These are phyloP conservation scores for Aspergillus steynii DNA, from an alignment of 495 filamentous ascomycete species.

Conservation along the genomic window DNA sequence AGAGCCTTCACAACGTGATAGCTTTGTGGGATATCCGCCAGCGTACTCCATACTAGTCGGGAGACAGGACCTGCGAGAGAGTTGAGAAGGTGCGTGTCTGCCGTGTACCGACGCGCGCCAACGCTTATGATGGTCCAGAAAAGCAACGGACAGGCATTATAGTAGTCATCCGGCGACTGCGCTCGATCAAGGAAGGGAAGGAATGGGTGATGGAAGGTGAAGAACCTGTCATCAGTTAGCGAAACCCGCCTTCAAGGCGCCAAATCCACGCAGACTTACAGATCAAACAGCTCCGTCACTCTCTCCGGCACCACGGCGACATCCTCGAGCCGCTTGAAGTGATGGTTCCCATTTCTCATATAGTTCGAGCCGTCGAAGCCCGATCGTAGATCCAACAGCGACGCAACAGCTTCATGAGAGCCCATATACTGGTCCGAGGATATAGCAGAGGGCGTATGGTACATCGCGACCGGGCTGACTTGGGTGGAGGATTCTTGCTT, in stretches of 20 bases:
- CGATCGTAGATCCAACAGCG: constrained; percentile 70
- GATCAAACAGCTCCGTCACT: constrained; percentile 71
- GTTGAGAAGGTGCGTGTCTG: constrained; percentile 65
- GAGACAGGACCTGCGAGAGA: constrained; percentile 71
- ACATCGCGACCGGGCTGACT: constrained; percentile 41
- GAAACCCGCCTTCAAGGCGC: not conserved
- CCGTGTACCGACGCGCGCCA: constrained; percentile 71
- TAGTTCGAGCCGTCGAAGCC: constrained; percentile 52
- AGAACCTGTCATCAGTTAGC: constrained; percentile 53
- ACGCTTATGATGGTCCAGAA: constrained; percentile 88
- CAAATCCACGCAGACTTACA: constrained; percentile 42
- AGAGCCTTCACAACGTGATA: constrained; percentile 92
- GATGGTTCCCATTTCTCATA: constrained; percentile 44
- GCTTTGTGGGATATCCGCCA: constrained; percentile 79
- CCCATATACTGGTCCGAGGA: constrained; percentile 67
- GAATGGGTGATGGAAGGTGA: constrained; percentile 80
- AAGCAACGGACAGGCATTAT: constrained; percentile 68
- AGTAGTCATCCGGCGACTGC: constrained; percentile 73
- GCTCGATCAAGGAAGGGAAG: constrained; percentile 75
- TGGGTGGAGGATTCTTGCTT: constrained; percentile 54
- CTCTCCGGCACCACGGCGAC: constrained; percentile 72
- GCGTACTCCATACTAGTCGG: constrained; percentile 75
- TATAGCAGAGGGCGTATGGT: constrained; percentile 45
- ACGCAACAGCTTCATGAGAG: constrained; percentile 81
- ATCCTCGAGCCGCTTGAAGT: constrained; percentile 63